Evolutionary conservation across 2,329 filamentous ascomycete genomes (phyloP).

Genomic region (Fusarium devonianum): DNA sequence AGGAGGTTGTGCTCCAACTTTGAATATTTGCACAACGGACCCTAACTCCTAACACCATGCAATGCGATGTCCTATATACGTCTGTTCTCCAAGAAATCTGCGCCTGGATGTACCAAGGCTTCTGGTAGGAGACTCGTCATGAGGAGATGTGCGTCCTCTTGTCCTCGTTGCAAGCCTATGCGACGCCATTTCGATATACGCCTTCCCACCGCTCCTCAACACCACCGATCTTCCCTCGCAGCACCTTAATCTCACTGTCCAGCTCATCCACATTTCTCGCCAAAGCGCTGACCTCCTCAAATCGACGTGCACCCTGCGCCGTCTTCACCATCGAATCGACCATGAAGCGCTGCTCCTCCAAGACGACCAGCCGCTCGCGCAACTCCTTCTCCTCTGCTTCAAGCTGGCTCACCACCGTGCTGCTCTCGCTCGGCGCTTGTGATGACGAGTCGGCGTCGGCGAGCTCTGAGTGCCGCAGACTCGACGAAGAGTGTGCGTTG

Average conservation of each 20-base stretch:
- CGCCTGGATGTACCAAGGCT: too few relatives aligned
- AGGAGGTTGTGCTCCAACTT: conserved; percentile 13
- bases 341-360: conserved; percentile 92
- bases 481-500: conserved; percentile 48
- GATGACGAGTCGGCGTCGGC: conserved; percentile 56
- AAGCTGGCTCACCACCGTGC: conserved; percentile 64
- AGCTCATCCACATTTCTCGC: conserved; percentile 84
- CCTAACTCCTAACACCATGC: conserved; percentile 45
- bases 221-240: conserved; percentile 69
- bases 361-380: conserved; percentile 78
- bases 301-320: conserved; percentile 77
- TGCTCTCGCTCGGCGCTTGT: conserved; percentile 56
- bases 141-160: too few relatives aligned
- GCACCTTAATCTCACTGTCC: conserved; percentile 74
- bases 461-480: conserved; percentile 56
- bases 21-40: conserved; percentile 5
- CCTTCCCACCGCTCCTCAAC: conserved; percentile 69
- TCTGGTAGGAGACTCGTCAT: too few relatives aligned
- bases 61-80: conserved; percentile 40
- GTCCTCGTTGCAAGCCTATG: conserved; percentile 8
- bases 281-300: conserved; percentile 85
- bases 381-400: conserved; percentile 86
- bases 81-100: neutral
- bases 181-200: conserved; percentile 51
- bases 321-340: conserved; percentile 84